Conservation (phyloP, 2,329 filamentous ascomycete species). For the Alternaria alternata region DNA sequence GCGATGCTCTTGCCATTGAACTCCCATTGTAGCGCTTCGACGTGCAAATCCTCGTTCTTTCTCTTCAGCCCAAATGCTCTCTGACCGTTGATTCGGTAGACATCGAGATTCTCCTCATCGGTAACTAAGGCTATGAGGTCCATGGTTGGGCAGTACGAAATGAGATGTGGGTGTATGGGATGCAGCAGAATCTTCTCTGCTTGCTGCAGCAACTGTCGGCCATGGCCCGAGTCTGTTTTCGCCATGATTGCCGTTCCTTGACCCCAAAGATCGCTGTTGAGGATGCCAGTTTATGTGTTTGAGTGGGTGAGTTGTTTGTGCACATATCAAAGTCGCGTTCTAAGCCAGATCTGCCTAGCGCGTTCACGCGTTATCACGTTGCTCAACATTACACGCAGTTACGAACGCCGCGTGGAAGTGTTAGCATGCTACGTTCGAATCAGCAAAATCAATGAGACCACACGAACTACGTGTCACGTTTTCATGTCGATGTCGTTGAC, state of each 20-base stretch:
- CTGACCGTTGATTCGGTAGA: slow-evolving; percentile 82
- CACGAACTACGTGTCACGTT: neutral
- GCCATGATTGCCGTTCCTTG: slow-evolving; percentile 14
- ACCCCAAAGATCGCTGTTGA: slow-evolving; percentile 18
- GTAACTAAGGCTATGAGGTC: slow-evolving; percentile 80
- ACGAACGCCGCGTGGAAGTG: neutral
- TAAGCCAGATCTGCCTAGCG: slow-evolving; percentile 31
- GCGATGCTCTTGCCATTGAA: slow-evolving; percentile 74
- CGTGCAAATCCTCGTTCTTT: slow-evolving; percentile 44
- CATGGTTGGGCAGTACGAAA: slow-evolving; percentile 83
- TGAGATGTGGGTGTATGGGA: slow-evolving; percentile 64
- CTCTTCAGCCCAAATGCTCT: slow-evolving; percentile 64
- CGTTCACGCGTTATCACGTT: slow-evolving; percentile 37
- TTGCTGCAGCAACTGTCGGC: slow-evolving; percentile 45
- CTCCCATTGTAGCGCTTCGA: slow-evolving; percentile 57
- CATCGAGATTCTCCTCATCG: slow-evolving; percentile 72
- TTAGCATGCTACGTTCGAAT: neutral
- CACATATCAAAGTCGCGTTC: slow-evolving; percentile 22
- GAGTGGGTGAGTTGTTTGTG: slow-evolving; percentile 24
- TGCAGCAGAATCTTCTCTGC: slow-evolving; percentile 54
- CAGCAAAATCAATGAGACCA: neutral
- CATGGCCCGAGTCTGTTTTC: slow-evolving; percentile 5
- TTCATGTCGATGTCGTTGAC: neutral
- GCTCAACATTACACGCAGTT: neutral
- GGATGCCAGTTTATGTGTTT: neutral